Evolutionary conservation across 176 grass and related monocot species (phyloP).

Genomic region (Cymbopogon citratus): DNA sequence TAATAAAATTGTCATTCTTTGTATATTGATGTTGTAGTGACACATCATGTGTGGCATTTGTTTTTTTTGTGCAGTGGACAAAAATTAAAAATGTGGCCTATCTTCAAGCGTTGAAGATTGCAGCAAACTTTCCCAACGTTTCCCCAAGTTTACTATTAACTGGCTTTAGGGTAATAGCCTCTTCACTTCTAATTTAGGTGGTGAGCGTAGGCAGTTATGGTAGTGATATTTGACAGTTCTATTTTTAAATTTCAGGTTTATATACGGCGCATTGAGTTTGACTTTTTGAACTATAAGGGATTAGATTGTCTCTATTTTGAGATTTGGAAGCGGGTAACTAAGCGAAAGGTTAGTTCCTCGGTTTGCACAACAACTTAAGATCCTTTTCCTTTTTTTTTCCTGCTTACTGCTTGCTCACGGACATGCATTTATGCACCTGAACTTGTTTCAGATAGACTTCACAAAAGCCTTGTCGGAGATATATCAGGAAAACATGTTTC

Average conservation of each 20-base stretch:
- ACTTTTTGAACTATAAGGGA: not conserved
- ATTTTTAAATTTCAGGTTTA: not conserved
- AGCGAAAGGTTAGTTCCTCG: not conserved
- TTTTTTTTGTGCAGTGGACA: not conserved
- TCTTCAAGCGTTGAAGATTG: constrained; percentile 11
- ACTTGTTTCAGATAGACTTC: not conserved
- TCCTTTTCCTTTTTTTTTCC: not conserved
- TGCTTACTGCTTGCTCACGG: not conserved
- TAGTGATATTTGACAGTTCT: not conserved
- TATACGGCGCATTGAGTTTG: not conserved
- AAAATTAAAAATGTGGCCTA: not conserved
- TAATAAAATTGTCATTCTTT: not conserved
- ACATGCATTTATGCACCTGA: not conserved
- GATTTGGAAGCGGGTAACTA: not conserved
- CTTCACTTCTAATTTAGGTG: not conserved
- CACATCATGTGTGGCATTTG: not conserved
- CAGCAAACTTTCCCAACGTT: not conserved
- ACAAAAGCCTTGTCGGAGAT: not conserved
- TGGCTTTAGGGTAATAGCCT: not conserved
- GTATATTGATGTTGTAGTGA: not conserved
- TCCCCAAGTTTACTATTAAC: not conserved
- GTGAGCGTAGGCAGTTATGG: not conserved
- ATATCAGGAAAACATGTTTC: not conserved
- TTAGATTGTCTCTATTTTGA: not conserved
- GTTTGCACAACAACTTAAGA: not conserved